These are phyloP conservation scores for Blumeriella jaapii DNA, from an alignment of 2,329 filamentous ascomycete genomes.

Conservation along the genomic window DNA sequence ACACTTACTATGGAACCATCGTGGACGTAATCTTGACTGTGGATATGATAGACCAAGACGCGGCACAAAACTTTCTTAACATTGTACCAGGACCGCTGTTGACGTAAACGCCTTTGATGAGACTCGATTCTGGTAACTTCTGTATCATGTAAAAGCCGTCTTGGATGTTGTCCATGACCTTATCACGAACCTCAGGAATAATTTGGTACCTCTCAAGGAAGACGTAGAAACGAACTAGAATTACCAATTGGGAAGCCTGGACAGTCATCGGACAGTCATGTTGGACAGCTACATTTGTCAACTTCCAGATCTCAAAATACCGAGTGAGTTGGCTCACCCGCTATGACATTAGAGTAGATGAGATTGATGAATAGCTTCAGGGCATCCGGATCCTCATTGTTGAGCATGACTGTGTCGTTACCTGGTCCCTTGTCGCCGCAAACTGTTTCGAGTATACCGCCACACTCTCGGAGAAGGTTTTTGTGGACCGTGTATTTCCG, in stretches of 20 bases:
- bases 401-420: neutral
- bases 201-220: conserved; percentile 1
- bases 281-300: neutral
- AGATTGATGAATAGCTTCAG: conserved; percentile 18
- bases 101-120: conserved; percentile 12
- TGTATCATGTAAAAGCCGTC: conserved; percentile 14
- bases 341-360: conserved; percentile 12
- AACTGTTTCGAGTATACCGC: neutral
- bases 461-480: conserved; percentile 6
- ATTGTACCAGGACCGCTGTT: conserved; percentile 5
- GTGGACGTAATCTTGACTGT: neutral
- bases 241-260: conserved; percentile 4
- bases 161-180: conserved; percentile 20
- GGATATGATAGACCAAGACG: conserved; percentile 6
- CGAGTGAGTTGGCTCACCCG: no score
- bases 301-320: no score
- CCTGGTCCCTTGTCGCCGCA: neutral
- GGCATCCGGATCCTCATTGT: conserved; percentile 3
- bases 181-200: conserved; percentile 9
- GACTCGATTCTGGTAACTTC: conserved; percentile 7
- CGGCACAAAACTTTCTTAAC: conserved; percentile 15
- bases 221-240: conserved; percentile 9
- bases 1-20: conserved; percentile 4
- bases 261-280: neutral
- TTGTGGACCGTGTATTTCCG: conserved; percentile 11